Conservation (phyloP, 306 rosid genomes). For the Cucurbita argyrosperma region DNA sequence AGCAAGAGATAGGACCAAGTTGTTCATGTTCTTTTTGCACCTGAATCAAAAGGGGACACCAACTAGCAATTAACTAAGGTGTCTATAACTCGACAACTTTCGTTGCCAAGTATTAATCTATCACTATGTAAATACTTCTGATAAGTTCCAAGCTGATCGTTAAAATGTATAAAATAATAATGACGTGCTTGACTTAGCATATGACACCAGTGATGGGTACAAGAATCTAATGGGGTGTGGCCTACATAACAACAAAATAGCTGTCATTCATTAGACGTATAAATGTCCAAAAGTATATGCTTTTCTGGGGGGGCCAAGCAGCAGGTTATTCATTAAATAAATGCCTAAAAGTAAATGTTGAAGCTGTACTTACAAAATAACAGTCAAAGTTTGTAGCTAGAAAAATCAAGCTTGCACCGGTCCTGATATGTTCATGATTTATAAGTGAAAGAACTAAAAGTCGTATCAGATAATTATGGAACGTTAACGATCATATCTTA, state of each 20-base stretch:
- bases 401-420: background rate
- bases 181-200: background rate
- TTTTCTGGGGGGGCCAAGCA: background rate
- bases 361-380: constrained; percentile 3
- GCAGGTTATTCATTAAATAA: no score
- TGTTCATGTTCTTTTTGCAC: constrained; percentile 86
- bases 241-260: background rate
- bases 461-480: background rate
- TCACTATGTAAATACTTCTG: background rate
- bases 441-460: background rate
- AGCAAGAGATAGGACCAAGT: constrained; percentile 62
- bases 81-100: background rate
- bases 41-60: constrained; percentile 25
- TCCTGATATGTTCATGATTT: background rate
- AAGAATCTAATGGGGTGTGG: background rate
- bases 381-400: background rate
- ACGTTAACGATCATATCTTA: background rate
- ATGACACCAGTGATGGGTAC: background rate
- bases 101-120: background rate
- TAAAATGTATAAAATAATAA: background rate
- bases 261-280: background rate
- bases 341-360: background rate
- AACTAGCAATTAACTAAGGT: background rate
- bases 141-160: background rate
- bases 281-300: background rate